These are phyloP conservation scores for Fonsecaea monophora DNA, from an alignment of 2,329 filamentous ascomycete genomes.

Conservation along the genomic window DNA sequence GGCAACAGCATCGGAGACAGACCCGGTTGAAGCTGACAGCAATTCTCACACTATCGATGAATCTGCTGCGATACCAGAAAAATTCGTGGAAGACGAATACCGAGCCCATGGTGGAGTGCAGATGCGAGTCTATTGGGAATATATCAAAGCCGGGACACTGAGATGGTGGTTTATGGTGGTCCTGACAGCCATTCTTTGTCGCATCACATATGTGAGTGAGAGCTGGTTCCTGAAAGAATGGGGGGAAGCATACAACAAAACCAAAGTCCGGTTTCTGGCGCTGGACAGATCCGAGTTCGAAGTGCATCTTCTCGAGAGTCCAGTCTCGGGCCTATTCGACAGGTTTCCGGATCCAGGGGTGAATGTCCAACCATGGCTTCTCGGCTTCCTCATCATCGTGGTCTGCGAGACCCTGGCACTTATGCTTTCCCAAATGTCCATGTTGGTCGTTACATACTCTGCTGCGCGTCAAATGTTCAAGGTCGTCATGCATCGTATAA, in stretches of 20 bases:
- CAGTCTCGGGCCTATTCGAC: slow-evolving; percentile 50
- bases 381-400: slow-evolving; percentile 72
- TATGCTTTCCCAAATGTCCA: slow-evolving; percentile 68
- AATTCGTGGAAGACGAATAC: slow-evolving; percentile 80
- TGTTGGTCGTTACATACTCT: slow-evolving; percentile 78
- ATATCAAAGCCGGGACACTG: slow-evolving; percentile 79
- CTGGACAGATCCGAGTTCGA: slow-evolving; percentile 36
- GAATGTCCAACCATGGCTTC: slow-evolving; percentile 76
- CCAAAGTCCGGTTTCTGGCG: slow-evolving; percentile 41
- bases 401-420: slow-evolving; percentile 65
- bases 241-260: slow-evolving; percentile 73
- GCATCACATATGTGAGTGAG: slow-evolving; percentile 69
- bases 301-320: slow-evolving; percentile 37
- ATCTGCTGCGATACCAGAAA: slow-evolving; percentile 66
- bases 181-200: slow-evolving; percentile 64
- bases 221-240: slow-evolving; percentile 86
- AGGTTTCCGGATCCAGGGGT: slow-evolving; percentile 69
- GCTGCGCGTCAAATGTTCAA: slow-evolving; percentile 78
- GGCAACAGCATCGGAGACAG: slow-evolving; percentile 45
- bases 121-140: slow-evolving; percentile 78
- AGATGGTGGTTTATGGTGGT: slow-evolving; percentile 74
- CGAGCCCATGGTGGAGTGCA: slow-evolving; percentile 78
- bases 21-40: slow-evolving; percentile 41
- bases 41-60: slow-evolving; percentile 41
- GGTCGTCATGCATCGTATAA: slow-evolving; percentile 74